Evolutionary conservation across 805 yeast genomes (phyloP), one percentile per base, ranked within the genome.

Genomic region (Kuraishia ogatae): DNA sequence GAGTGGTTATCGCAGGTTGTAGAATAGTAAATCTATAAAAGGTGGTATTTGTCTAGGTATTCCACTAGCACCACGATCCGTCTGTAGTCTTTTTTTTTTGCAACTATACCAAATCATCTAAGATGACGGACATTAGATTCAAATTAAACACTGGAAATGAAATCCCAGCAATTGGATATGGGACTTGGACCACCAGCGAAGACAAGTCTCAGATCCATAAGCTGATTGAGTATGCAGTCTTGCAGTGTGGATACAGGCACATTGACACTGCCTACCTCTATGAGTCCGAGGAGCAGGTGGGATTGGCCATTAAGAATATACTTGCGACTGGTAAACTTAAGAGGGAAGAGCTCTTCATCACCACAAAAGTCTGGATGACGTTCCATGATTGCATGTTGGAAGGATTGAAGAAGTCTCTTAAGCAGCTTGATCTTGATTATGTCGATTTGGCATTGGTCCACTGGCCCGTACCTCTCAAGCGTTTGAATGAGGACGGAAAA

Each of bases 351-450:
- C 59, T 88, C 20, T 88, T 84, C 62, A 73, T 88, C 61, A 87
- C 93, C 60, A 87, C 94, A 58, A 88, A 88, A 66, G 77, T 87
- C 55, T 82, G 86, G 81, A 81, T 81, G 0, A 68, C 76, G 1
- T 64, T 66, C 54, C 70, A 74, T 65, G 68, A 71, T 52, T 64
- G 64, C 39, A 78, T 79, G 1, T 74, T 64, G 48, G 67, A 67
- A 53, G 76, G 81, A 1, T 61, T 78, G 52, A 70, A 76, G 28
- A 53, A 59, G 29, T 77, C 81, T 0, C 69, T 78, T 56, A 56
- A 59, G 64, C 70, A 67, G n/a, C 61, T 78, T 49, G 73, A 74
- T 7, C 49, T 77, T 55, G 79, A 76, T 22, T 75, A 77, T 55
- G 79, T 77, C 48, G 81, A 77, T 58, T 62, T 77, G 48, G 61